These are phyloP conservation scores for Melampsora occidentalis DNA, from an alignment of 1,284 basidiomycete species.

Conservation along the genomic window DNA sequence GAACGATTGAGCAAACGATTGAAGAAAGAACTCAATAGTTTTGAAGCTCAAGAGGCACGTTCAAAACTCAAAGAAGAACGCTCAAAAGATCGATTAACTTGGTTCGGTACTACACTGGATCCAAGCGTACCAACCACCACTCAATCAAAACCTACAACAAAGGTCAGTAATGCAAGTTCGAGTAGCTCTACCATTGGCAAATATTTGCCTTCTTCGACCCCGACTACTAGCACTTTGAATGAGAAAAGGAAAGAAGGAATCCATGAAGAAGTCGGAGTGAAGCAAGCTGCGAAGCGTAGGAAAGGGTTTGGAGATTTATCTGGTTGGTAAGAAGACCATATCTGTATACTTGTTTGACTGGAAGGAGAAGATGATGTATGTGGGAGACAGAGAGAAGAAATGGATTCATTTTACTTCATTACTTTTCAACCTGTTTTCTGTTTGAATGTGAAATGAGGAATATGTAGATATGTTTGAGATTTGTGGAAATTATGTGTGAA, in stretches of 20 bases:
- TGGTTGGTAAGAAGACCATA: constrained; percentile 11
- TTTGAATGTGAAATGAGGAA: not conserved
- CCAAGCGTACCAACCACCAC: not conserved
- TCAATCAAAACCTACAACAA: not conserved
- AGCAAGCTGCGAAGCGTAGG: constrained; percentile 28
- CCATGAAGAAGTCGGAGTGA: constrained; percentile 36
- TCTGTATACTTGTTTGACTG: not conserved
- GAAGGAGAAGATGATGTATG: not conserved
- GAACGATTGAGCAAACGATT: constrained; percentile 27
- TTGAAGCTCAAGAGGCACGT: constrained; percentile 13
- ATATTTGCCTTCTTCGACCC: constrained; percentile 14
- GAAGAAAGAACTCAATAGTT: constrained; percentile 17
- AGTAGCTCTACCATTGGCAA: constrained; percentile 20
- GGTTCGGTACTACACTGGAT: constrained; percentile 33
- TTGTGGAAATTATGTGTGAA: not conserved
- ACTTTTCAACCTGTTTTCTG: not conserved
- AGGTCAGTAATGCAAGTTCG: not conserved
- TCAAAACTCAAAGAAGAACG: constrained; percentile 23
- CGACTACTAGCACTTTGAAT: not conserved
- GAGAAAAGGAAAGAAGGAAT: too few species aligned
- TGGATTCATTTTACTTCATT: not conserved
- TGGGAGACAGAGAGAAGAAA: not conserved
- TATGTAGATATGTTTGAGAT: not conserved
- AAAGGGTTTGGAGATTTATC: constrained; percentile 41
- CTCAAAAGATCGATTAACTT: constrained; percentile 37